Evolutionary conservation across 768 basidiomycete species (phyloP).

Genomic region (Pleurotus cornucopiae): DNA sequence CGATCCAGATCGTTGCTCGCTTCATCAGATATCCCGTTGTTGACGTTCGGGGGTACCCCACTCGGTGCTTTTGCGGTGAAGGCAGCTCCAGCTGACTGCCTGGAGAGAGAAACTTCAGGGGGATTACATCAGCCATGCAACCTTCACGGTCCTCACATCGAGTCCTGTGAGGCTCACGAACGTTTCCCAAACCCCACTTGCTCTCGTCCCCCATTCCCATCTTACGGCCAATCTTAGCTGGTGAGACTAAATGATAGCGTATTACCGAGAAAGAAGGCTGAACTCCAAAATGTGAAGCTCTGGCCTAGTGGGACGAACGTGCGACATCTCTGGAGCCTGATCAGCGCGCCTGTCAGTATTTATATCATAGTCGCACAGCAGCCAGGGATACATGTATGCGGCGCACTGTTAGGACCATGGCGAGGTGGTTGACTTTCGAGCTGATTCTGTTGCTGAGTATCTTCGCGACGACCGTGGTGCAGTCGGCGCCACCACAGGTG

Average conservation of each 20-base stretch:
- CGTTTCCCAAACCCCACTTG: too few species aligned
- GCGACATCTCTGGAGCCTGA: background rate
- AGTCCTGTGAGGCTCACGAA: too few species aligned
- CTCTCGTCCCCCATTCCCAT: too few species aligned
- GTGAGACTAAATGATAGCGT: background rate
- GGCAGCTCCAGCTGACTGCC: too few species aligned
- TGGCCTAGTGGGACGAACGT: constrained; percentile 5
- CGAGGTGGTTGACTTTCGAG: constrained; percentile 8
- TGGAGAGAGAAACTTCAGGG: too few species aligned
- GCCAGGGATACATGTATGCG: background rate
- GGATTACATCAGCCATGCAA: too few species aligned
- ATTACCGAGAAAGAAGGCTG: background rate
- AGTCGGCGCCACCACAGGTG: constrained; percentile 36
- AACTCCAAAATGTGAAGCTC: constrained; percentile 4
- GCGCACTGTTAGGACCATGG: background rate
- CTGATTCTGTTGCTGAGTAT: constrained; percentile 14
- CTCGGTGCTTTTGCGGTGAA: too few species aligned
- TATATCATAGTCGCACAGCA: background rate
- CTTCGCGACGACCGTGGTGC: constrained; percentile 16
- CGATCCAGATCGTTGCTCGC: too few species aligned
- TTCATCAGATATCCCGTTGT: too few species aligned
- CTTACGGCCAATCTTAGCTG: too few species aligned
- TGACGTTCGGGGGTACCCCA: too few species aligned
- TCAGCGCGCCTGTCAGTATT: background rate
- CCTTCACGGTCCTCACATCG: too few species aligned